Conservation (phyloP, 225 moss, liverwort and hornwort species). For the Marchantia polymorpha region DNA sequence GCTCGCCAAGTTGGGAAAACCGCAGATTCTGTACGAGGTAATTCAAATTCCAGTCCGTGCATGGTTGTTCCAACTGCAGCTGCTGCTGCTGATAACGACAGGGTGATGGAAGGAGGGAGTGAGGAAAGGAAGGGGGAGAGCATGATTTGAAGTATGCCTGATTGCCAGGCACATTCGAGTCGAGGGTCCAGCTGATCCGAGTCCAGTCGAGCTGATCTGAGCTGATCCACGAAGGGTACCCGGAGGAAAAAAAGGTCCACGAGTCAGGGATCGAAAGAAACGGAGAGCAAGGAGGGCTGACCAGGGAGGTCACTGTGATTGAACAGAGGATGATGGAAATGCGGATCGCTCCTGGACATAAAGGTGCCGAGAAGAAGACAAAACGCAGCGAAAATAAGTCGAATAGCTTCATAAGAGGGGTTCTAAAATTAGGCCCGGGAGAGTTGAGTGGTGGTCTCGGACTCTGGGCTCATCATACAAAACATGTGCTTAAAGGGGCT, state of each 20-base stretch:
- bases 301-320: background rate
- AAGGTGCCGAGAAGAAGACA: background rate
- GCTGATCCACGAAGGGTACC: background rate
- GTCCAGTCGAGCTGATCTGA: background rate
- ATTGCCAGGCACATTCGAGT: too few species aligned
- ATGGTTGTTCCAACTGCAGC: too few species aligned
- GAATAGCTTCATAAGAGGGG: background rate
- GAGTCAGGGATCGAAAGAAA: background rate
- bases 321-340: background rate
- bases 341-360: conserved; percentile 4
- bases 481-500: background rate
- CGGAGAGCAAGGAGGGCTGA: background rate
- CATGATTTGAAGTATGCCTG: too few species aligned
- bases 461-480: background rate
- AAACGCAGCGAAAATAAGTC: background rate
- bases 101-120: too few species aligned
- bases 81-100: too few species aligned
- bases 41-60: too few species aligned
- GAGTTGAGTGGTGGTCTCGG: background rate
- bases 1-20: too few species aligned
- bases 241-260: background rate
- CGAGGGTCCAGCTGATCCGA: too few species aligned
- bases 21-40: too few species aligned
- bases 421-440: background rate
- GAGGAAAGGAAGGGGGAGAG: too few species aligned